Evolutionary conservation across 352 stramenopile species (phyloP), one percentile per base, ranked within the genome.

Genomic region (Phytophthora rubi): DNA sequence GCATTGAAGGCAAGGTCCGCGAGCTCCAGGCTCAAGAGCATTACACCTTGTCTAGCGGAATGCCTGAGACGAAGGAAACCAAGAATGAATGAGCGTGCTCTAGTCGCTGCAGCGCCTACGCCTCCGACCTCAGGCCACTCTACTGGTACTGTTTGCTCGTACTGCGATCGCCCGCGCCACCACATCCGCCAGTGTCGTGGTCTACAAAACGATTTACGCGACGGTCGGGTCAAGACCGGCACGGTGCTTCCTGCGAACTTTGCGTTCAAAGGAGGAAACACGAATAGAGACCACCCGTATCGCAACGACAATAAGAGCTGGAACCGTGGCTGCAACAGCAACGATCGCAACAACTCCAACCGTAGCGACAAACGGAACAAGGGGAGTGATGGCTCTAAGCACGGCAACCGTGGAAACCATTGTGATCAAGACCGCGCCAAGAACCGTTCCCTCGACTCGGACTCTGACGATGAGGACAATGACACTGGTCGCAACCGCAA

Each of bases 201-300:
- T 30, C 26, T 6, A 30, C 26, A 30, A 30, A 30, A 30, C 2
- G 26, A 30, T 30, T 30, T 30, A 30, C 26, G 26, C 26, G 26
- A 30, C 26, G 26, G 26, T 5, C 26, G 26, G 26, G 26, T 30
- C 26, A 58, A 65, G 15, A 21, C 58, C 6, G 33, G 32, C 2
- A 58, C 58, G 3, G 45, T 65, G 8, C 18, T 65, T 6, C 47
- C 60, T 18, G 51, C 26, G 7, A 67, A 67, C 28, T 60, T 67
- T n/a, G 51, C 23, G 2, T 26, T 66, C 49, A 53, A 65, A 23
- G 58, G 33, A 9, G 26, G 26, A 6, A 47, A 39, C 26, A 18
- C 28, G 2, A 59, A 60, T 13, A 26, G 59, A 13, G 59, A 54
- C 16, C 52, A 68, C 13, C 28, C 42, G 13, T 57, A 60, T 7